A percentile compares a stretch with the other conserved stretches of the same genome.
These are phyloP conservation scores for Mortierella sp. DNA, from an alignment of 371 early-diverging fungal genomes.

Conservation along the genomic window DNA sequence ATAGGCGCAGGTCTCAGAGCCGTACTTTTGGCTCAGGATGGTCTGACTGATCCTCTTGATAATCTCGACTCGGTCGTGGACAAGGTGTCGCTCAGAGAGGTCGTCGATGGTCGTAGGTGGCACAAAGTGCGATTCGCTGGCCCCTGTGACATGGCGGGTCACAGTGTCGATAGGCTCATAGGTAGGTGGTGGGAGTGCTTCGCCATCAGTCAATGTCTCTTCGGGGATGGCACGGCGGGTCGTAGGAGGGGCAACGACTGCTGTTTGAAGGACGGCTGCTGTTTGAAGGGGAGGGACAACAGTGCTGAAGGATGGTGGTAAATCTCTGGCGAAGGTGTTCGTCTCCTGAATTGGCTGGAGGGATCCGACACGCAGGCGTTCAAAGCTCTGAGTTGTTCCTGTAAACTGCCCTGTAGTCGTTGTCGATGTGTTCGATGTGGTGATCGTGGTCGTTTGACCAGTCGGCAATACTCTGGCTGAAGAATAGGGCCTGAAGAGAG, in stretches of 20 bases:
- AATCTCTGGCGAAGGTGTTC: constrained; percentile 1
- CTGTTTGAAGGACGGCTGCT: neutral
- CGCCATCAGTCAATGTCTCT: constrained; percentile 14
- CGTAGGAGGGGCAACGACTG: neutral
- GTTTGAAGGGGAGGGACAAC: neutral
- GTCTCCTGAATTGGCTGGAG: constrained; percentile 12
- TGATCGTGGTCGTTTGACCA: neutral
- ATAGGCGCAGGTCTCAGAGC: constrained; percentile 32
- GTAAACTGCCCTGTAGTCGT: neutral
- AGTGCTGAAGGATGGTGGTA: constrained; percentile 16
- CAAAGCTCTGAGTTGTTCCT: constrained; percentile 29
- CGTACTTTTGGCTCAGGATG: constrained; percentile 40
- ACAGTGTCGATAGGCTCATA: constrained; percentile 24
- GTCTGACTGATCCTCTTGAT: constrained; percentile 27
- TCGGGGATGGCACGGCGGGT: constrained; percentile 2
- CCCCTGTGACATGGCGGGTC: neutral
- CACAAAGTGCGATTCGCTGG: neutral
- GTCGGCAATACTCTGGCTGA: neutral
- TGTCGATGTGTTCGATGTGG: neutral
- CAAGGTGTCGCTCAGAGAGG: constrained; percentile 21
- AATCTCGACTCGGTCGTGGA: constrained; percentile 21
- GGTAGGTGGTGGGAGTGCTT: constrained; percentile 18
- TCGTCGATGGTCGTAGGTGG: constrained; percentile 22
- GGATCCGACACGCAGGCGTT: constrained; percentile 11
- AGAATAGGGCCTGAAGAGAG: neutral